phyloP scores from a whole-genome alignment of 768 basidiomycete species.

The Collybia mongolica region DNA sequence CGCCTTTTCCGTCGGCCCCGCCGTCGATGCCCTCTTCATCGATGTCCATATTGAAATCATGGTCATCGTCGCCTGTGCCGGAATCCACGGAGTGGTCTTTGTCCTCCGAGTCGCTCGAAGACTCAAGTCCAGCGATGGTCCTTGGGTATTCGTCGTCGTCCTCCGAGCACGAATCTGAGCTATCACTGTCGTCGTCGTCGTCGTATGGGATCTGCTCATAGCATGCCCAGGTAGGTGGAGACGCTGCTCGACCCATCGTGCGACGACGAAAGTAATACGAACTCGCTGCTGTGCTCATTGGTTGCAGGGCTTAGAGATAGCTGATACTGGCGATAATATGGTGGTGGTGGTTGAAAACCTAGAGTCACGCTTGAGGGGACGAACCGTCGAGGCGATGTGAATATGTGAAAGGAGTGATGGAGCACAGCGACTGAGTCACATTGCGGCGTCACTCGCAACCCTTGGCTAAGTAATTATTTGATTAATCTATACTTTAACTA shows the following conservation, averaged over 20 bases:
- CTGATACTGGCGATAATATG: background rate
- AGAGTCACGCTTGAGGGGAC: conserved; percentile 6
- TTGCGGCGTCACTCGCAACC: background rate
- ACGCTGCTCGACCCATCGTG: conserved; percentile 75
- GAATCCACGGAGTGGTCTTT: conserved; percentile 26
- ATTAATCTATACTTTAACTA: background rate
- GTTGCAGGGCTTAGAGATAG: background rate
- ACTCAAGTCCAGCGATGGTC: conserved; percentile 14
- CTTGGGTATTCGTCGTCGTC: conserved; percentile 65
- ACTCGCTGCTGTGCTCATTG: conserved; percentile 39
- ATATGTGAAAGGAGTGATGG: conserved; percentile 7
- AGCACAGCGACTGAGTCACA: conserved; percentile 7
- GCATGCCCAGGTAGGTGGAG: conserved; percentile 86
- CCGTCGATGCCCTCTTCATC: conserved; percentile 32
- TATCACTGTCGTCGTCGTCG: conserved; percentile 59
- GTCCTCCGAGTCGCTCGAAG: conserved; percentile 29
- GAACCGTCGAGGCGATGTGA: conserved; percentile 14
- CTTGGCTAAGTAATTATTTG: background rate
- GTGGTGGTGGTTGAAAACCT: conserved; percentile 3
- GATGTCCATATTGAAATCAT: conserved; percentile 62
- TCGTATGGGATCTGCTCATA: conserved; percentile 85
- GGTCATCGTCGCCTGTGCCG: conserved; percentile 24
- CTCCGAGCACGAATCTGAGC: conserved; percentile 69
- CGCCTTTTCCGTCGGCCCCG: conserved; percentile 32
- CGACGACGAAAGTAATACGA: conserved; percentile 64